A percentile compares a stretch with the other conserved stretches of the same genome.
phyloP scores from a whole-genome alignment of 2,329 filamentous ascomycete genomes.

The Fusarium guadeloupense region DNA sequence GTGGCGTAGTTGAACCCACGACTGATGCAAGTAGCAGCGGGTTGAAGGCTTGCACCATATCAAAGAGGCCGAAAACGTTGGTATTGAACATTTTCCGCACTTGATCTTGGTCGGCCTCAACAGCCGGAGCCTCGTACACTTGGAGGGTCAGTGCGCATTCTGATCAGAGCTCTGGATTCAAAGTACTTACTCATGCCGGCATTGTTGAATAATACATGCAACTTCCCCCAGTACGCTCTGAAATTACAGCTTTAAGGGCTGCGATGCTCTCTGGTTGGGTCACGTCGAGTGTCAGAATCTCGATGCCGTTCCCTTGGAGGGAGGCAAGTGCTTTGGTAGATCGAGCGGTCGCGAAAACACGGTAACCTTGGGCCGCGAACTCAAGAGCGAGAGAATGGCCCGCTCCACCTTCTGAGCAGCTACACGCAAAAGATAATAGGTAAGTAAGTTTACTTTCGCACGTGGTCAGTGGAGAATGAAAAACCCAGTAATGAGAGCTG shows the following conservation, averaged over 20 bases:
- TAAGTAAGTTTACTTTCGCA: neutral
- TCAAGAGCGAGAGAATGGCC: constrained; percentile 25
- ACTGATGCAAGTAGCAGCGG: constrained; percentile 19
- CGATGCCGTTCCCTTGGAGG: constrained; percentile 17
- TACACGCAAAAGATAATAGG: neutral
- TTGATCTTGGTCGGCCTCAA: constrained; percentile 8
- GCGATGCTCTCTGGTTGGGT: constrained; percentile 21
- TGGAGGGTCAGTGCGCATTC: neutral
- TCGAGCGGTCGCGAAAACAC: constrained; percentile 26
- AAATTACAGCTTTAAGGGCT: constrained; percentile 7
- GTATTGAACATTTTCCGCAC: constrained; percentile 20
- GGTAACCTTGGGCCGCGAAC: constrained; percentile 12
- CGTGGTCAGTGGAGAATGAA: neutral
- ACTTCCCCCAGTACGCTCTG: constrained; percentile 7
- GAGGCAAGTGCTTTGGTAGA: constrained; percentile 4
- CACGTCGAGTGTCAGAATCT: constrained; percentile 16
- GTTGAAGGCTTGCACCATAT: constrained; percentile 18
- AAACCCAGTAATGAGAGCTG: constrained; percentile 22
- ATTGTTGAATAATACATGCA: constrained; percentile 27
- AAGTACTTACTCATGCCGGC: constrained; percentile 15
- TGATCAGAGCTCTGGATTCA: neutral
- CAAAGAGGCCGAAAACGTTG: constrained; percentile 25
- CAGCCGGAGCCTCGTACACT: constrained; percentile 21
- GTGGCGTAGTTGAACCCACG: neutral
- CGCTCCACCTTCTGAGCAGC: constrained; percentile 18